Percentiles rank a stretch among this genome's conserved stretches.
phyloP scores from a whole-genome alignment of 352 stramenopile genomes.

The Pythium guiyangense region DNA sequence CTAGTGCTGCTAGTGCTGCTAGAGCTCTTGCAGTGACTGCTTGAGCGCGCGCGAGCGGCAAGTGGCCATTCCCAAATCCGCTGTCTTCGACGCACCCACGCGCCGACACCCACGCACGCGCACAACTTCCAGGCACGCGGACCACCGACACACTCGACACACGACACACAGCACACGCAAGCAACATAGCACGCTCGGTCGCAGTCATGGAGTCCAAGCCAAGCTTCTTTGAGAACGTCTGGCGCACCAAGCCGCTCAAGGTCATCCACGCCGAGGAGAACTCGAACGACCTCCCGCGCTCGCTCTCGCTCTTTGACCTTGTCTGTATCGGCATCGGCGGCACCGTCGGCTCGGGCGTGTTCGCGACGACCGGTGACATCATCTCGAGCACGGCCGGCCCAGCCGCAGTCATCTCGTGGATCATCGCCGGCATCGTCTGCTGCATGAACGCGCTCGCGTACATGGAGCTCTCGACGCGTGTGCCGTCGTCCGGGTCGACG shows the following conservation, averaged over 20 bases:
- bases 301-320: conserved; percentile 86
- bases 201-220: conserved; percentile 18
- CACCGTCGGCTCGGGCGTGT: conserved; percentile 90
- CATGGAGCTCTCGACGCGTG: conserved; percentile 84
- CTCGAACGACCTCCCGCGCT: conserved; percentile 53
- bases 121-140: no score
- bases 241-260: conserved; percentile 69
- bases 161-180: background rate
- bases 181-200: background rate
- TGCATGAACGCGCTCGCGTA: conserved; percentile 85
- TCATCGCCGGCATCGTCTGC: conserved; percentile 75
- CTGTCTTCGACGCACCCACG: background rate
- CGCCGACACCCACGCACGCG: no score
- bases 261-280: conserved; percentile 78
- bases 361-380: conserved; percentile 77
- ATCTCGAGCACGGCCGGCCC: conserved; percentile 78
- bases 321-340: conserved; percentile 89
- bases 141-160: background rate
- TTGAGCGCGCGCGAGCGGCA: background rate
- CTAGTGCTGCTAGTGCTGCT: background rate
- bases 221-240: conserved; percentile 42
- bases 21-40: background rate
- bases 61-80: background rate
- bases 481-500: conserved; percentile 86
- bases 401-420: conserved; percentile 75